A percentile compares a stretch with the other conserved stretches of the same genome.
These are phyloP conservation scores for Acmispon strigosus DNA, from an alignment of 306 rosid species.

Conservation along the genomic window DNA sequence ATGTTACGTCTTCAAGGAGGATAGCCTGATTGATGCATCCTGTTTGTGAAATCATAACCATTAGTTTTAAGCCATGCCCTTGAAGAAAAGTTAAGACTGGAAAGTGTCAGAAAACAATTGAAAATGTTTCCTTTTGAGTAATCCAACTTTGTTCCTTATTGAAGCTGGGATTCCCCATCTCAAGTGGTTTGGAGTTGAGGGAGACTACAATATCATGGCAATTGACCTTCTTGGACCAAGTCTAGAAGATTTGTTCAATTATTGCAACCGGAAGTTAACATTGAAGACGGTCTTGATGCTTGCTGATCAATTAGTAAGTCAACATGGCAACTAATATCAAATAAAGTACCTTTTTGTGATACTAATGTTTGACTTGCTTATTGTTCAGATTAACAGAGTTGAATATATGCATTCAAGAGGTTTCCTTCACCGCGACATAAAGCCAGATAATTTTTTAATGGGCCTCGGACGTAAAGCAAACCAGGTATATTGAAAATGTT, in stretches of 20 bases:
- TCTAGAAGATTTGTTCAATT: conserved; percentile 95
- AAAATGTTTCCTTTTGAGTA: conserved; percentile 22
- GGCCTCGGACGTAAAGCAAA: conserved; percentile 99
- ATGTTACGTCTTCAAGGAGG: background rate
- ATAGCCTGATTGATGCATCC: conserved; percentile 2
- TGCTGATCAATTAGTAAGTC: conserved; percentile 95
- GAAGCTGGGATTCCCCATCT: conserved; percentile 97
- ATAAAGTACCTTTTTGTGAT: conserved; percentile 9
- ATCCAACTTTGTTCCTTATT: conserved; percentile 33
- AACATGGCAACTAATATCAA: background rate
- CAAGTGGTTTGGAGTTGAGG: conserved; percentile 99
- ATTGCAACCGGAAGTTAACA: conserved; percentile 86
- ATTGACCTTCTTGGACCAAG: conserved; percentile 99
- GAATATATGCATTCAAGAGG: conserved; percentile 99
- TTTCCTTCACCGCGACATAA: conserved; percentile 98
- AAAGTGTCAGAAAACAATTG: background rate
- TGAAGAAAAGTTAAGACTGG: background rate
- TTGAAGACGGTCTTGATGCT: conserved; percentile 94
- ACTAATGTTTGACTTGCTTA: conserved; percentile 7
- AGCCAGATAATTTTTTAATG: conserved; percentile 98
- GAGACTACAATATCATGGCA: conserved; percentile 92
- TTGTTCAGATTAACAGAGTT: conserved; percentile 85
- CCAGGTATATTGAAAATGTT: conserved; percentile 50
- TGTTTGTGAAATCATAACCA: background rate
- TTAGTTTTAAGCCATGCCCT: conserved; percentile 6